Evolutionary conservation across 805 yeast genomes (phyloP).

Genomic region (Kodamaea leandrae): DNA sequence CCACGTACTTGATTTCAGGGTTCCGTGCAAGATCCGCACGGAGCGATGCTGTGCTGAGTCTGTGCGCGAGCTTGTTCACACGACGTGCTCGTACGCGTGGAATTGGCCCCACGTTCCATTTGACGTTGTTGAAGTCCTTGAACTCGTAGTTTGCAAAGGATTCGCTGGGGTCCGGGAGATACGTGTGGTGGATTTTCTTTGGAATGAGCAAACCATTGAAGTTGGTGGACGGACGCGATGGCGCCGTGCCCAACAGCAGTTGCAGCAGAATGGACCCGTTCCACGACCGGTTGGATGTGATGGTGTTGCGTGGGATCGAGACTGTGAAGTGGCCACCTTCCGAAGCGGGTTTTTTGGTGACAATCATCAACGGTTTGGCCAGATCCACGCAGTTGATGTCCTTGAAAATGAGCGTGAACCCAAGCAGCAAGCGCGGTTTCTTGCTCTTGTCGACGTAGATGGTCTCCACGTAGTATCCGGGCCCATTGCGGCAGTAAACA

Average conservation of each 20-base stretch:
- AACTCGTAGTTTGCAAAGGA: conserved; percentile 28
- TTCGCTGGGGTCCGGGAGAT: conserved; percentile 18
- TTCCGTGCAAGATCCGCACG: conserved; percentile 6
- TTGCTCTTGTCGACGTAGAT: conserved; percentile 19
- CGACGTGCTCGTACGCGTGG: conserved; percentile 37
- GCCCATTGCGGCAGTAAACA: conserved; percentile 56
- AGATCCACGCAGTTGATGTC: conserved; percentile 20
- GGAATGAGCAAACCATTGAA: conserved; percentile 28
- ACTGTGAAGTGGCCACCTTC: conserved; percentile 31
- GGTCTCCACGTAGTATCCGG: conserved; percentile 56
- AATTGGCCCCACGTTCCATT: conserved; percentile 40
- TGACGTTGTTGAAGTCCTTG: conserved; percentile 14
- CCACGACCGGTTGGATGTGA: conserved; percentile 5
- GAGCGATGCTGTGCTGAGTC: conserved; percentile 13
- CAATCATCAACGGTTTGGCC: conserved; percentile 24
- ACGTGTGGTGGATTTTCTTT: conserved; percentile 17
- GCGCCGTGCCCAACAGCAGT: conserved; percentile 6
- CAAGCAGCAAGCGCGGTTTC: conserved; percentile 15
- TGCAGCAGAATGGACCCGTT: conserved; percentile 8
- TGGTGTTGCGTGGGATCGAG: conserved; percentile 20
- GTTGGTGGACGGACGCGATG: conserved; percentile 1
- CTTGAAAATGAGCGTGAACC: conserved; percentile 28
- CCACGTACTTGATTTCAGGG: conserved; percentile 25
- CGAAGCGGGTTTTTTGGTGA: conserved; percentile 22
- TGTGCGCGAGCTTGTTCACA: conserved; percentile 21